Evolutionary conservation across 768 basidiomycete genomes (phyloP), one percentile per base, ranked within the genome.

Genomic region (Chalciporus sphaerocephalus): DNA sequence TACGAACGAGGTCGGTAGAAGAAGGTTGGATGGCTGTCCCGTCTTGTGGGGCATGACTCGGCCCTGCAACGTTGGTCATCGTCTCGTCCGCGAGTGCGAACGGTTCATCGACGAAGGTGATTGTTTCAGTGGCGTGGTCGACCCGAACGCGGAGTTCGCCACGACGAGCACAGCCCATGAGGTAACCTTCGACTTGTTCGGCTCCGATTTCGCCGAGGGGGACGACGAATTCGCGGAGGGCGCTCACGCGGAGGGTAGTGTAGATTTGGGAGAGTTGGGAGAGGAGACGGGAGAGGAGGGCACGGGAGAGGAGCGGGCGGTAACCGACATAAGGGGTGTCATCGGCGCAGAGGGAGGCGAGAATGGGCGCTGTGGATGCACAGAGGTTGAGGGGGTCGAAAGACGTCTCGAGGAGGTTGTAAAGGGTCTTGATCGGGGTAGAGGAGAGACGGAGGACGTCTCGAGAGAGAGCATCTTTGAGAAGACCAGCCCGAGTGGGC

Each of bases 221-320:
- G 1, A 79, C 75, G 38, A 89, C 86, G 44, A 99, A 82, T 16
- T 80, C 73, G 36, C 91, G 75, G 35, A 97, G 74, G 55, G 85
- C 83, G 48, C 74, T 71, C 47, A 97, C 80, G 53, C 81, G 84
- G 71, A 97, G 83, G 11, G 86, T 82, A 22, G 84, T 86, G 69
- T 97, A 99, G 12, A 97, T 86, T 65, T 96, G 87, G 1, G 91
- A 85, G 28, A 99, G 83, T 62, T 95, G 91, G 21, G 84, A 83
- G 54, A 98, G 81, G 6, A 97, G 78, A 23, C 92, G 87, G 4
- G 92, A 92, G 51, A 97, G 83, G 15, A 96, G 78, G 35, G 95
- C 94, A 45, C 87, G 88, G 54, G 90, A 85, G 48, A 98, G 80
- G 47, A 93, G 87, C n/a, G 85, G 78, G 17, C 93, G 79, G 68